These are phyloP conservation scores for Plantago elongata DNA, from an alignment of 257 asterid genomes.

Conservation along the genomic window DNA sequence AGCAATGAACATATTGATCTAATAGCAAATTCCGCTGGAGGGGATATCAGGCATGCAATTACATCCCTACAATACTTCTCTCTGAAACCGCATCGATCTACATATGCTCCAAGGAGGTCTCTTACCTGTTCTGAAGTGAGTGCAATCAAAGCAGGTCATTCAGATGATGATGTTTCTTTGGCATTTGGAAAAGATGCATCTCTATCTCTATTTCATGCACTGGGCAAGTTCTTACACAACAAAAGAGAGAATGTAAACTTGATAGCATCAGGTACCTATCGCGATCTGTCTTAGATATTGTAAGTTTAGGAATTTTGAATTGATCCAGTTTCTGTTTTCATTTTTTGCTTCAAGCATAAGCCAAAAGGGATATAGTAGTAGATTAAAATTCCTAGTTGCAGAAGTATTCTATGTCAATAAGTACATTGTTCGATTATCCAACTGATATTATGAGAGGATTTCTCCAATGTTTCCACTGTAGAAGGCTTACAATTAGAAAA, in stretches of 20 bases:
- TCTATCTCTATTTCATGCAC: constrained; percentile 79
- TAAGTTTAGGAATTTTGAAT: constrained; percentile 7
- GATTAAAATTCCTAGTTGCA: constrained; percentile 11
- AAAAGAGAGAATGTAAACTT: constrained; percentile 57
- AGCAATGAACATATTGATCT: constrained; percentile 61
- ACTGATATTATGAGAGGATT: not conserved
- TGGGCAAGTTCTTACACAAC: constrained; percentile 96
- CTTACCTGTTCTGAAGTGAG: constrained; percentile 27
- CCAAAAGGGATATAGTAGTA: constrained; percentile 7
- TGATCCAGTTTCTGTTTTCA: constrained; percentile 2
- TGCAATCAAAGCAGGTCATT: constrained; percentile 24
- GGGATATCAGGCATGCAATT: constrained; percentile 88
- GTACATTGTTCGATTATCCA: not conserved
- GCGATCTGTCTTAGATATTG: constrained; percentile 12
- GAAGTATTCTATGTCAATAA: not conserved
- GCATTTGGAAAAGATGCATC: constrained; percentile 90
- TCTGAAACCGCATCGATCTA: constrained; percentile 45
- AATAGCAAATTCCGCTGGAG: constrained; percentile 81
- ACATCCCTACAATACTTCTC: constrained; percentile 80
- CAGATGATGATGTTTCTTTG: constrained; percentile 32
- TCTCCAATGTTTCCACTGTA: not conserved
- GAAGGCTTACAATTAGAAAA: not conserved
- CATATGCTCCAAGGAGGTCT: constrained; percentile 27
- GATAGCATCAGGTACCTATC: constrained; percentile 45
- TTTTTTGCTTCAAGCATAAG: constrained; percentile 10